Evolutionary conservation across 129 eudicot species (phyloP), one percentile per base, ranked within the genome.

Genomic region (Tanacetum coccineum): DNA sequence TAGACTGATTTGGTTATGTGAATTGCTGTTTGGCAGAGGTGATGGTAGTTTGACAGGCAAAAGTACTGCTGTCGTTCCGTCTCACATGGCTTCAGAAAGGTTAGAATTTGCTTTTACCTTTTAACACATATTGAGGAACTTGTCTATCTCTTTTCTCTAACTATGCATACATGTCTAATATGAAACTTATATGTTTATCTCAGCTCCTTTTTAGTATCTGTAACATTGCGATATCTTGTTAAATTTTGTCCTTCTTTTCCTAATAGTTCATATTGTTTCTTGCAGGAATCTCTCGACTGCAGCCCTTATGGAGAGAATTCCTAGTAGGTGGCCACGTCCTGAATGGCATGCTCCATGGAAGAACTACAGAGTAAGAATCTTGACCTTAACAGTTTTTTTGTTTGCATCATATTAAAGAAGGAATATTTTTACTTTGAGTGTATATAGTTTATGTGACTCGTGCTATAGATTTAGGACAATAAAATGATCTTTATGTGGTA

Each of bases 311-410:
- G 99, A 89, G 81, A 81, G 99, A 81, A 89, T 94, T 53, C 95
- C 99, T 61, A 89, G 99, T 73, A 87, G 85, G 73, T 94, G 99
- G 99, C 99, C 99, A 1, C 91, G 95, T 50, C 99, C 99, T 19
- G 84, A 66, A 44, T 94, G 99, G 99, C 99, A 66, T 76, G 75
- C 97, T 70, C 99, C 99, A 63, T 94, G 99, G 99, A 94, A 89
- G 78, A 94, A 86, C 79, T 94, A 94, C 79, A 84, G 99, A 83
- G 99, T 94, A 59, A 80, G 80, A 51, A 70, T 15, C 66, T 46
- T 73, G 49, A 45, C 67, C 11, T 42, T 19, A 17, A 12, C 46
- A 56, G 45, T 45, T 44, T 44, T 15, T 64, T 4, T 64, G 22
- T 13, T 73, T 54, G 21, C n/a, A 26, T 73, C 57, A 54, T 53